Evolutionary conservation across 2,329 filamentous ascomycete species (phyloP).

Genomic region (Talaromyces rugulosus): DNA sequence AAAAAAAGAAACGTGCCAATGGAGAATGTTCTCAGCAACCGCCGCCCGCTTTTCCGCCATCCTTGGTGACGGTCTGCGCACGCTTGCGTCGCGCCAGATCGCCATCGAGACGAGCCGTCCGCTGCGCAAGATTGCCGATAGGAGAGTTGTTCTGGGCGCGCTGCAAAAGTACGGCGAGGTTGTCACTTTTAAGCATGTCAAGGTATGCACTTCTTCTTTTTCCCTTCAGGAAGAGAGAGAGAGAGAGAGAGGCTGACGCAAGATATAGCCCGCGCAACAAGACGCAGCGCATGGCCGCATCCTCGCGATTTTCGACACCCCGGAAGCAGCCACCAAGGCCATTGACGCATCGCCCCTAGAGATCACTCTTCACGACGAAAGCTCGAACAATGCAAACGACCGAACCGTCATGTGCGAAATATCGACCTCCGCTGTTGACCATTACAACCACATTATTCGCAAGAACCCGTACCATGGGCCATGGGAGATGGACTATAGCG

Average conservation of each 20-base stretch:
- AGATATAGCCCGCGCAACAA: background rate
- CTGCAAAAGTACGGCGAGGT: slow-evolving; percentile 41
- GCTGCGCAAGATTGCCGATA: slow-evolving; percentile 29
- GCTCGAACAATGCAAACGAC: background rate
- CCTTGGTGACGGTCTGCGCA: background rate
- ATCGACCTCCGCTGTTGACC: background rate
- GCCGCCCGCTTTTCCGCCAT: background rate
- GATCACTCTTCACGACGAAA: background rate
- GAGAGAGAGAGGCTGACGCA: background rate
- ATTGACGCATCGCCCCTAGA: slow-evolving; percentile 23
- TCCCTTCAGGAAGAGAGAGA: background rate
- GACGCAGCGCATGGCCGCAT: slow-evolving; percentile 16
- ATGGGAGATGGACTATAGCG: background rate
- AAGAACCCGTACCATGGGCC: background rate
- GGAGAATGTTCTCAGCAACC: slow-evolving; percentile 5
- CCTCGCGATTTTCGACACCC: slow-evolving; percentile 33
- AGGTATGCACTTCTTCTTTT: slow-evolving; percentile 19
- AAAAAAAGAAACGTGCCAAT: background rate
- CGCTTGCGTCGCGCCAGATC: slow-evolving; percentile 19
- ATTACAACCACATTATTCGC: background rate
- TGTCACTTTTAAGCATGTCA: slow-evolving; percentile 32
- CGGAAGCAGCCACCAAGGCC: slow-evolving; percentile 30
- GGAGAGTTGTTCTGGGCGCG: slow-evolving; percentile 30
- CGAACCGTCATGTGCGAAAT: background rate
- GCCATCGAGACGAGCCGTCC: slow-evolving; percentile 27